These are phyloP conservation scores for Danielozyma ontarioensis DNA, from an alignment of 805 yeast genomes.

Conservation along the genomic window DNA sequence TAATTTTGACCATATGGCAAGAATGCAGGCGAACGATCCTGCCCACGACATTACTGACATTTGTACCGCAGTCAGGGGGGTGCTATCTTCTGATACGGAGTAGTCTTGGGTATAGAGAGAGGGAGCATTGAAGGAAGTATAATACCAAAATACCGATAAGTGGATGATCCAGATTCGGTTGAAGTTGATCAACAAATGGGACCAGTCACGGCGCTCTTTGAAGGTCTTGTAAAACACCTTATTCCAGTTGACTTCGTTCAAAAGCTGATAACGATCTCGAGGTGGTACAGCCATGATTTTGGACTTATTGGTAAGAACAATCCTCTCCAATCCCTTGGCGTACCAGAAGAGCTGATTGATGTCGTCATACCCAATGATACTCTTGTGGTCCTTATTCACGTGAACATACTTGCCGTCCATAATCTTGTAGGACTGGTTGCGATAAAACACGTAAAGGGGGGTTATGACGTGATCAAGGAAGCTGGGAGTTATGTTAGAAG, in stretches of 20 bases:
- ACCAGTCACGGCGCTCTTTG: conserved; percentile 71
- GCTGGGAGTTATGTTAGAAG: too few species aligned
- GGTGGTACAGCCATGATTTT: conserved; percentile 50
- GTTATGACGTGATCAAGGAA: conserved; percentile 67
- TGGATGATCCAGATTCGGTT: conserved; percentile 80
- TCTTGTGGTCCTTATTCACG: conserved; percentile 58
- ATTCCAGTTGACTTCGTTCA: conserved; percentile 60
- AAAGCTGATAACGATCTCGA: conserved; percentile 48
- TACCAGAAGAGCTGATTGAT: conserved; percentile 88
- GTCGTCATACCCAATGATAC: conserved; percentile 82
- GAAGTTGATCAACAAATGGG: conserved; percentile 67
- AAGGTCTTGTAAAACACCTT: conserved; percentile 71
- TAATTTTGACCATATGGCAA: conserved; percentile 51
- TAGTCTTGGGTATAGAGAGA: conserved; percentile 60
- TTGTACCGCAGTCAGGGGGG: conserved; percentile 53
- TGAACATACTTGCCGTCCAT: conserved; percentile 41
- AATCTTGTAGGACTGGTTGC: conserved; percentile 47
- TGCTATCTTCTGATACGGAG: conserved; percentile 47
- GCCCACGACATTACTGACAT: conserved; percentile 61
- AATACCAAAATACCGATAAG: conserved; percentile 70
- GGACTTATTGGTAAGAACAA: conserved; percentile 40
- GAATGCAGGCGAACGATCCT: conserved; percentile 52
- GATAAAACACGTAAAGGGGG: conserved; percentile 62
- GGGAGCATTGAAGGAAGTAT: conserved; percentile 63
- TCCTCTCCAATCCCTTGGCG: conserved; percentile 57